Base-by-base conservation (phyloP, 2,329 filamentous ascomycete species). In the Cladophialophora carrionii region DNA sequence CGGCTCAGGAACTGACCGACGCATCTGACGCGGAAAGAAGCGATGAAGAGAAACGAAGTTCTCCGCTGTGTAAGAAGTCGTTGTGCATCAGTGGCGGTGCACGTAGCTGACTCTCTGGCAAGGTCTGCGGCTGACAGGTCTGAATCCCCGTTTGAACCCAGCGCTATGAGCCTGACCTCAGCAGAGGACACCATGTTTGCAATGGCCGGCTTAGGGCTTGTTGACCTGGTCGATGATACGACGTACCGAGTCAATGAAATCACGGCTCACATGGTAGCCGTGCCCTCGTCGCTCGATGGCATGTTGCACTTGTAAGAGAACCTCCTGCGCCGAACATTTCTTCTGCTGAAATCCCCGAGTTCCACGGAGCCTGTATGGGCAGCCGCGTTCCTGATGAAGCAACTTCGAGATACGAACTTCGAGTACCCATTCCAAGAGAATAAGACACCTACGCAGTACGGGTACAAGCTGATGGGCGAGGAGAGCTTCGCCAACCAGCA, bases 111-210 rank as follows among this genome's bases (percentile, higher is more conserved):
- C 53, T 10, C 6, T 12, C 3, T 51, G 48, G 7, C 43, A 49
- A 74, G 72, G 68, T 57, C 53, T 69, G 26, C 67, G 66, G 41
- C 37, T 74, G n/a, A 71, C 71, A 43, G 66, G 72, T 73, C 68
- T 62, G 72, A 32, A 26, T n/a, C 41, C 57, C 61, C 17, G 26
- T 31, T 43, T 31, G 41, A 6, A 49, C 22, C n/a, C 22, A 24
- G 10, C 29, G 31, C 63, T 58, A 67, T 46, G 37, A n/a, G 37
- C 69, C 48, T 49, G 49, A 55, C 29, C 31, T 55, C n/a, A 43
- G 1, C 56, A 78, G 77, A 76, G 64, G 77, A 78, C 52, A 73
- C 73, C 0, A 72, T 78, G 3, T 77, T 72, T 62, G 73, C 76
- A 5, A 76, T 78, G 73, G 71, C 76, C 10, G 76, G 76, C 6